Evolutionary conservation across 176 grass and related monocot species (phyloP).

Genomic region (Elaeis guineensis): DNA sequence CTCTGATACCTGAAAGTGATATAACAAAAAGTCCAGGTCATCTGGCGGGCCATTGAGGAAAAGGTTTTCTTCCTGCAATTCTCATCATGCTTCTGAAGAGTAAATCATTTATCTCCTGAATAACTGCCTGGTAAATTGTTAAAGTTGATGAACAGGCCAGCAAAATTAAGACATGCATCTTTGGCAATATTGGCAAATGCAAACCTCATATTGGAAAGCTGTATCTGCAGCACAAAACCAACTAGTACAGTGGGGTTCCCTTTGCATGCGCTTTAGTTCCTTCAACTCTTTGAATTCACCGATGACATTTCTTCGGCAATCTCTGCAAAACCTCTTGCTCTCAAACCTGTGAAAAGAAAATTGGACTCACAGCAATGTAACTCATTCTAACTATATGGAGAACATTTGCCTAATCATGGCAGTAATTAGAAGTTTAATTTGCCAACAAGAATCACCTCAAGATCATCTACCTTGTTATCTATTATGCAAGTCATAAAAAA

Average conservation of each 20-base stretch:
- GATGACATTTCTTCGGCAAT: conserved; percentile 86
- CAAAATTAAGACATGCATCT: neutral
- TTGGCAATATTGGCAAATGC: neutral
- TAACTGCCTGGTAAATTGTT: no score
- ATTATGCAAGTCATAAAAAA: no score
- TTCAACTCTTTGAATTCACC: conserved; percentile 95
- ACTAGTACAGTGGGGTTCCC: conserved; percentile 67
- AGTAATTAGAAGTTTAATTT: no score
- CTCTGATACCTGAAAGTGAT: conserved; percentile 65
- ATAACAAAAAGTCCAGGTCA: conserved; percentile 19
- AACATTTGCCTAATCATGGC: no score
- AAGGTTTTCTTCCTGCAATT: no score
- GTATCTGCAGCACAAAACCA: conserved; percentile 84
- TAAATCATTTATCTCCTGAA: no score
- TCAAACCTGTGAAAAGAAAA: conserved; percentile 60
- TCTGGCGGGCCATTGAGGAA: neutral
- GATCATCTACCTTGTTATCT: no score
- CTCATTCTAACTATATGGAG: no score
- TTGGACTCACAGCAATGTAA: neutral
- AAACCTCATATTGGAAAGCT: conserved; percentile 84
- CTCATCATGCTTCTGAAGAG: no score
- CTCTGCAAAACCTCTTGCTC: conserved; percentile 95
- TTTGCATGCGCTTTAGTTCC: conserved; percentile 72
- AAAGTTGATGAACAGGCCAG: no score
- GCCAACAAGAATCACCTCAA: no score